phyloP scores from a whole-genome alignment of 345 rosid genomes.

The Heritiera fomes region DNA sequence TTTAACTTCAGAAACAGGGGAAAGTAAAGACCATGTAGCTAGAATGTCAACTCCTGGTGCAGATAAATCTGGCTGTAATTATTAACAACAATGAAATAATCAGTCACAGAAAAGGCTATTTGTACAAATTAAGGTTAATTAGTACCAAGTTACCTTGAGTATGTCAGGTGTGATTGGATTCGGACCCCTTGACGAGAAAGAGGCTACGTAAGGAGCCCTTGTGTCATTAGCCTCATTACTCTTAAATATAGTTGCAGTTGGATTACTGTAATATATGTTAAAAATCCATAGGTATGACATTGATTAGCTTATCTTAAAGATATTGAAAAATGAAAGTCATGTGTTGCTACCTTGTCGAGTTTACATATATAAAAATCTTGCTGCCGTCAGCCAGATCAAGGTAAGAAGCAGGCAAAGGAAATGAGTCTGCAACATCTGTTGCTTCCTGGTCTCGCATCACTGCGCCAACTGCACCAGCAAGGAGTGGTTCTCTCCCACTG shows the following conservation, averaged over 20 bases:
- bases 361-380: neutral
- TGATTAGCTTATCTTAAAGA: neutral
- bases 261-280: neutral
- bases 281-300: too few relatives aligned
- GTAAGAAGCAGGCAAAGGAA: neutral
- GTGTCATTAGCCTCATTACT: neutral
- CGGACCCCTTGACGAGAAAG: constrained; percentile 58
- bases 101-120: too few relatives aligned
- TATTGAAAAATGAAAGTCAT: neutral
- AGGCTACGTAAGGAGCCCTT: constrained; percentile 32
- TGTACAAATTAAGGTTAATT: neutral
- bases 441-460: neutral
- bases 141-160: constrained; percentile 39
- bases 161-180: constrained; percentile 42
- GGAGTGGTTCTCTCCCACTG: constrained; percentile 7
- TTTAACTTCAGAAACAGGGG: neutral
- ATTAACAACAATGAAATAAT: neutral
- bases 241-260: constrained; percentile 1
- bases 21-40: constrained; percentile 44
- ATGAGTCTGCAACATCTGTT: accelerated
- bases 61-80: constrained; percentile 52
- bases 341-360: neutral
- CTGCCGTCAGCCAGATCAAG: neutral
- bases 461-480: neutral
- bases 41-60: constrained; percentile 59